Conservation (phyloP, 2,329 filamentous ascomycete species). For the Colletotrichum sp. region DNA sequence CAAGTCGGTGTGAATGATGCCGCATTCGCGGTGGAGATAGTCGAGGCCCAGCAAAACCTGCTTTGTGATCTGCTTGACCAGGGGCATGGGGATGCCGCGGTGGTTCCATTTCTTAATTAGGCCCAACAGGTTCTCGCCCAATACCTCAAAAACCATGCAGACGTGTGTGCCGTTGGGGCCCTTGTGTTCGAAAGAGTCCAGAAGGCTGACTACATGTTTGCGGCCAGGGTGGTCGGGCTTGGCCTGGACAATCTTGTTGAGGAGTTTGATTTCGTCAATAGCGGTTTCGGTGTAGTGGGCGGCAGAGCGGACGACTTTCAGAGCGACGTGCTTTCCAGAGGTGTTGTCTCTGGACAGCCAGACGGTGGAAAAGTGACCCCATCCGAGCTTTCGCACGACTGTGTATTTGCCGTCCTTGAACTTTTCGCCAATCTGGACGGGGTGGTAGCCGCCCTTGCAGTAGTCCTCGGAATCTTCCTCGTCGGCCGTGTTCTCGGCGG, state of each 20-base stretch:
- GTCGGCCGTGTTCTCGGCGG: conserved; percentile 90
- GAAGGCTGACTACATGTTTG: conserved; percentile 91
- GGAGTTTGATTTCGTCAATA: conserved; percentile 97
- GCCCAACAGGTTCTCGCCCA: conserved; percentile 93
- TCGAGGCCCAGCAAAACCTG: conserved; percentile 95
- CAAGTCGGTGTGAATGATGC: conserved; percentile 97
- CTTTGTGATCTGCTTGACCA: conserved; percentile 99
- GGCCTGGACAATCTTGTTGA: conserved; percentile 95
- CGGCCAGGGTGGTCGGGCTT: conserved; percentile 94
- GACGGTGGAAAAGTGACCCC: conserved; percentile 99
- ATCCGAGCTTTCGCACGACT: conserved; percentile 93
- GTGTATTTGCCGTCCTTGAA: conserved; percentile 99
- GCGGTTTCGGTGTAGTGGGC: conserved; percentile 99
- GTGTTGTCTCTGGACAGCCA: conserved; percentile 84
- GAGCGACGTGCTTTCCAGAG: conserved; percentile 90
- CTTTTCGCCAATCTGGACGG: conserved; percentile 90
- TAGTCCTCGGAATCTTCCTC: conserved; percentile 99
- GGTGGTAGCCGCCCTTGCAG: conserved; percentile 98
- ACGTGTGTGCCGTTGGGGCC: conserved; percentile 96
- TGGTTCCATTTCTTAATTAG: conserved; percentile 99
- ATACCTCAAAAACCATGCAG: conserved; percentile 98
- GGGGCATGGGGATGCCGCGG: conserved; percentile 91
- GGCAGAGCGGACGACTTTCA: conserved; percentile 97
- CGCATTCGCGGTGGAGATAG: conserved; percentile 96
- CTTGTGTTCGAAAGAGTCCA: conserved; percentile 98